Percentiles rank a stretch among this genome's conserved stretches.
phyloP scores from a whole-genome alignment of 768 basidiomycete genomes.

The Calocybe gangraenosa region DNA sequence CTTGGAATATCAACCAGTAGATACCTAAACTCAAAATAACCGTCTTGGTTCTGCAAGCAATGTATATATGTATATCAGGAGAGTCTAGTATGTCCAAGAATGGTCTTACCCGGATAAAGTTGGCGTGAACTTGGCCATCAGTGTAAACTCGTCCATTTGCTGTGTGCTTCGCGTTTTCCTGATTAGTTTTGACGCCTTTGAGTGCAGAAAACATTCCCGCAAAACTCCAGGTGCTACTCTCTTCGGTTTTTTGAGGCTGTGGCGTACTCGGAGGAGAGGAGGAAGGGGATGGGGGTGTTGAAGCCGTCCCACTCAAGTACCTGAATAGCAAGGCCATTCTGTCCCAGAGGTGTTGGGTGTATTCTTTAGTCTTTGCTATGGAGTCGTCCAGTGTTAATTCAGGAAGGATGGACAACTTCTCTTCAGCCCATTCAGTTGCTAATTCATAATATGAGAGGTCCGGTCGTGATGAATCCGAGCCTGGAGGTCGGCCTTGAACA shows the following conservation, averaged over 20 bases:
- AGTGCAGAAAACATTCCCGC: conserved; percentile 70
- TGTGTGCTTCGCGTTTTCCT: conserved; percentile 25
- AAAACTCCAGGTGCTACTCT: conserved; percentile 47
- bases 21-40: conserved; percentile 76
- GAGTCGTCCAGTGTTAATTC: conserved; percentile 57
- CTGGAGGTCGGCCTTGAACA: conserved; percentile 56
- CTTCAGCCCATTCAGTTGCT: conserved; percentile 37
- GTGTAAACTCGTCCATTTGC: conserved; percentile 44
- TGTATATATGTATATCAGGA: not conserved
- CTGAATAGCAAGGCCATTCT: conserved; percentile 56
- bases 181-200: conserved; percentile 31
- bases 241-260: conserved; percentile 24
- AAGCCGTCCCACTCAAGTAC: conserved; percentile 66
- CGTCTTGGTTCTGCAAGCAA: conserved; percentile 69
- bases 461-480: conserved; percentile 25
- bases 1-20: conserved; percentile 77
- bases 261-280: conserved; percentile 24
- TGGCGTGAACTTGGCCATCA: conserved; percentile 81
- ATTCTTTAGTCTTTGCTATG: conserved; percentile 41
- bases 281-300: conserved; percentile 31
- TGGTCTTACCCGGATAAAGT: conserved; percentile 62
- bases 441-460: conserved; percentile 44
- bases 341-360: conserved; percentile 37
- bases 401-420: conserved; percentile 34
- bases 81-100: conserved; percentile 1